phyloP scores from a whole-genome alignment of 2,329 filamentous ascomycete species.

The Didymella segeticola region DNA sequence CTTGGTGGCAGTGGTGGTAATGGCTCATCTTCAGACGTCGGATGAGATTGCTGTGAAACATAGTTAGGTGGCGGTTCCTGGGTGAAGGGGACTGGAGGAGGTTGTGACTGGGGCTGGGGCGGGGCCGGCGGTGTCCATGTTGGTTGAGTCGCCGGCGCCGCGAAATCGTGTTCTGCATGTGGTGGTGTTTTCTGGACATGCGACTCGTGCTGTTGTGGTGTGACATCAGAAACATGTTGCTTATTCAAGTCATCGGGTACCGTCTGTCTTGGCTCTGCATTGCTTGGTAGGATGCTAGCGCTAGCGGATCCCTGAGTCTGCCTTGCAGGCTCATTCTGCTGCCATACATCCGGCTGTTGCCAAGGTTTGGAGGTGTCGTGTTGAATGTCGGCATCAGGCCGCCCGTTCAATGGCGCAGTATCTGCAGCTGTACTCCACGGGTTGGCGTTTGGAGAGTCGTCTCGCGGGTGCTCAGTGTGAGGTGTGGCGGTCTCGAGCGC shows the following conservation, averaged over 20 bases:
- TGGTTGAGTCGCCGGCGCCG: neutral
- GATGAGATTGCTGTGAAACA: slow-evolving; percentile 16
- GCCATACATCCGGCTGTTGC: slow-evolving; percentile 45
- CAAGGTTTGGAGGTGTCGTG: slow-evolving; percentile 26
- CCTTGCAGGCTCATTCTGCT: slow-evolving; percentile 30
- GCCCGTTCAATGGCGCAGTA: slow-evolving; percentile 22
- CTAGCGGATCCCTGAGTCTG: slow-evolving; percentile 26
- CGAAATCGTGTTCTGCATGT: neutral
- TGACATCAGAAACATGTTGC: neutral
- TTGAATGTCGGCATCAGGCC: neutral
- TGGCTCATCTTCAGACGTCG: slow-evolving; percentile 23
- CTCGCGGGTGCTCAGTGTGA: slow-evolving; percentile 28
- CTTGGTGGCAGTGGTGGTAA: slow-evolving; percentile 45
- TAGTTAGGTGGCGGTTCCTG: slow-evolving; percentile 7
- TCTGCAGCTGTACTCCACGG: slow-evolving; percentile 40
- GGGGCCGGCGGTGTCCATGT: slow-evolving; percentile 4
- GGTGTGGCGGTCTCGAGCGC: slow-evolving; percentile 24
- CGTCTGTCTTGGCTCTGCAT: slow-evolving; percentile 14
- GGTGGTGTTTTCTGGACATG: neutral
- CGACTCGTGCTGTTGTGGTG: neutral
- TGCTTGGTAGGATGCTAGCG: slow-evolving; percentile 26
- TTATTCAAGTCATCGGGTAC: neutral
- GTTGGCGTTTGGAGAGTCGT: slow-evolving; percentile 34
- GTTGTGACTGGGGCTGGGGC: slow-evolving; percentile 10
- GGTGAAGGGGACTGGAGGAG: neutral